phyloP scores from a whole-genome alignment of 1,139 yeast genomes.

The Candida gigantensis region DNA sequence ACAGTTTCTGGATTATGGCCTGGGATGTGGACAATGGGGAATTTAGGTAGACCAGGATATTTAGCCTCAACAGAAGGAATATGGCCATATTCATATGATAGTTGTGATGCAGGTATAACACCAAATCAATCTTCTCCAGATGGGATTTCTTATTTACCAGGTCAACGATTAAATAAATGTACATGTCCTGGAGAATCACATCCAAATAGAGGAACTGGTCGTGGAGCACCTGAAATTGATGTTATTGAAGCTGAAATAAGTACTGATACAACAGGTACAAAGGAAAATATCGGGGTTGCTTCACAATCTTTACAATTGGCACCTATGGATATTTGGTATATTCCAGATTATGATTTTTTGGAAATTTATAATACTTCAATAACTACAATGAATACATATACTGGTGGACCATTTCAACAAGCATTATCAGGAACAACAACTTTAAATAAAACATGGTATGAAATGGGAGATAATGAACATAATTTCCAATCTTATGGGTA shows the following conservation, averaged over 20 bases:
- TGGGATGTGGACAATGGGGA: constrained; percentile 88
- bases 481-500: constrained; percentile 72
- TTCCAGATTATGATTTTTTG: constrained; percentile 74
- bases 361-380: constrained; percentile 61
- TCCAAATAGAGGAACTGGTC: constrained; percentile 76
- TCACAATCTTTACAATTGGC: constrained; percentile 85
- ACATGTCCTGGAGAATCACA: constrained; percentile 77
- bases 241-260: constrained; percentile 73
- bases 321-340: constrained; percentile 84
- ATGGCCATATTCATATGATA: constrained; percentile 86
- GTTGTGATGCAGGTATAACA: constrained; percentile 87
- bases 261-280: constrained; percentile 23
- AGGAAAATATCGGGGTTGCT: constrained; percentile 57
- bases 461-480: constrained; percentile 47
- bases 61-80: constrained; percentile 79
- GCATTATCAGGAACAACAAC: constrained; percentile 77
- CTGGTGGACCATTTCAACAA: constrained; percentile 87
- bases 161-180: constrained; percentile 70
- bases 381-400: constrained; percentile 72
- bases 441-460: constrained; percentile 76
- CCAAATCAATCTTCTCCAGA: constrained; percentile 83
- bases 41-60: constrained; percentile 82
- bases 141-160: constrained; percentile 78
- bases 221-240: constrained; percentile 93
- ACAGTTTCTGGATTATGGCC: constrained; percentile 85